Evolutionary conservation across 83 land plant genomes (phyloP).

Genomic region (Picea abies): DNA sequence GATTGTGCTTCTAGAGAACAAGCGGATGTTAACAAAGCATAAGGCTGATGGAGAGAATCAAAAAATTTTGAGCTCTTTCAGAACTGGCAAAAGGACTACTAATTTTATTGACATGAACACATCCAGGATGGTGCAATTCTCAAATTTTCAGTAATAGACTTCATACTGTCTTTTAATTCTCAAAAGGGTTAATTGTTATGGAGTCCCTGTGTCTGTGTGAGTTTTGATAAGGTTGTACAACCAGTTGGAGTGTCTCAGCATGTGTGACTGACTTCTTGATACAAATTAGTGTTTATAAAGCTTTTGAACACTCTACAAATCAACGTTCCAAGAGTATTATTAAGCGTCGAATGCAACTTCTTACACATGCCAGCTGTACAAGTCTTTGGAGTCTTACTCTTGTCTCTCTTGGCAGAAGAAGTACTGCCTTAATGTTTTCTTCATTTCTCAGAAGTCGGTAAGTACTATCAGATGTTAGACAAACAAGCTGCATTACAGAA

Average conservation of each 20-base stretch:
- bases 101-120: too few relatives aligned
- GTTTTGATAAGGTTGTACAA: background rate
- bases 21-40: slow-evolving; percentile 6
- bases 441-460: background rate
- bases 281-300: background rate
- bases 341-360: background rate
- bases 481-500: background rate
- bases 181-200: slow-evolving; percentile 2
- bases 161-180: background rate
- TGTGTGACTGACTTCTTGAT: background rate
- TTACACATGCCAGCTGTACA: slow-evolving; percentile 4
- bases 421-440: background rate
- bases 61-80: too few relatives aligned
- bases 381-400: background rate
- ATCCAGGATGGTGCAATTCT: slow-evolving; percentile 1
- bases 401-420: background rate
- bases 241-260: slow-evolving; percentile 6
- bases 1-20: background rate
- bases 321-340: background rate
- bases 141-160: background rate
- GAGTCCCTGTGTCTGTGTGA: background rate
- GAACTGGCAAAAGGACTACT: too few relatives aligned
- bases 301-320: background rate
- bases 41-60: too few relatives aligned
- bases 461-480: background rate